These are phyloP conservation scores for Botrytis cinerea DNA, from an alignment of 2,329 filamentous ascomycete species.

Conservation along the genomic window DNA sequence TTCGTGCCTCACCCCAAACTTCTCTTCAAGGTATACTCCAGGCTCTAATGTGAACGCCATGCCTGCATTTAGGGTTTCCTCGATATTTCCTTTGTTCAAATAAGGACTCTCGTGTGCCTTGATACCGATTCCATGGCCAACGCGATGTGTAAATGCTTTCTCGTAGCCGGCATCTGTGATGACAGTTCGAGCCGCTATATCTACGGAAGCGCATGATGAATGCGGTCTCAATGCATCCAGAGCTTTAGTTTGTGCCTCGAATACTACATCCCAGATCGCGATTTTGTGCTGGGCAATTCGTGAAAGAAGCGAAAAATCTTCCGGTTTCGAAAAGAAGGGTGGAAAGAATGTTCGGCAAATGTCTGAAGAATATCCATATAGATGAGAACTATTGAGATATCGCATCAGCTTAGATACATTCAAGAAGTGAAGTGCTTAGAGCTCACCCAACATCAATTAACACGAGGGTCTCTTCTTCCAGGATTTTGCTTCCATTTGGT, in stretches of 20 bases:
- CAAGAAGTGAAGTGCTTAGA: neutral
- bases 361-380: slow-evolving; percentile 64
- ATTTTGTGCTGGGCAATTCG: slow-evolving; percentile 50
- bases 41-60: slow-evolving; percentile 68
- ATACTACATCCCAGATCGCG: slow-evolving; percentile 59
- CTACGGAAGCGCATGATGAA: slow-evolving; percentile 58
- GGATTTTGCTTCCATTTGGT: slow-evolving; percentile 48
- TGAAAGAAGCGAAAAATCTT: slow-evolving; percentile 26
- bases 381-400: slow-evolving; percentile 50
- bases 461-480: slow-evolving; percentile 57
- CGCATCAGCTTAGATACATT: slow-evolving; percentile 17
- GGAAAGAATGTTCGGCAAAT: slow-evolving; percentile 63
- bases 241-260: slow-evolving; percentile 62
- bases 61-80: slow-evolving; percentile 50
- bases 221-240: slow-evolving; percentile 53
- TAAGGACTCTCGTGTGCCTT: slow-evolving; percentile 68
- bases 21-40: slow-evolving; percentile 60
- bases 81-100: slow-evolving; percentile 61
- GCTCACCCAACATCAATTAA: slow-evolving; percentile 59
- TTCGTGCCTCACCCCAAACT: slow-evolving; percentile 64
- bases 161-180: slow-evolving; percentile 62
- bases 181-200: slow-evolving; percentile 59
- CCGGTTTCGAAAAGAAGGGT: slow-evolving; percentile 41
- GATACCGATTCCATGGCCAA: slow-evolving; percentile 66
- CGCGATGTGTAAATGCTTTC: slow-evolving; percentile 59